These are phyloP conservation scores for Blepharisma undulans DNA, from an alignment of 169 alveolate species.

Conservation along the genomic window DNA sequence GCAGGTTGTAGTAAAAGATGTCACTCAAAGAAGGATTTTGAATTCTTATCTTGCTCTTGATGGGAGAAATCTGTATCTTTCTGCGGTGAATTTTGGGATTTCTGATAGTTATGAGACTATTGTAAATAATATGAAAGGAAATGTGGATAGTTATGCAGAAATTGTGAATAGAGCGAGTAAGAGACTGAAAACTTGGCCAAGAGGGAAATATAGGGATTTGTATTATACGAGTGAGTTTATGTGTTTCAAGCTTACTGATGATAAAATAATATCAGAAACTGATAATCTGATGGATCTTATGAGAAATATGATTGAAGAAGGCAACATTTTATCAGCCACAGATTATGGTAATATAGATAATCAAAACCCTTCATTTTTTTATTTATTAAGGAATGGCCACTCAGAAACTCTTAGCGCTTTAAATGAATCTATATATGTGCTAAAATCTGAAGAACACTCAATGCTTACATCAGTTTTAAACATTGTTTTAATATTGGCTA, in stretches of 20 bases:
- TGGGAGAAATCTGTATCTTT: not conserved
- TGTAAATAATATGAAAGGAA: not conserved
- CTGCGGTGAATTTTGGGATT: not conserved
- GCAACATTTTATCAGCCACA: not conserved
- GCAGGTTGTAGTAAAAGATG: not conserved
- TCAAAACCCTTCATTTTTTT: conserved; percentile 3
- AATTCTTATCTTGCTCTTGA: not conserved
- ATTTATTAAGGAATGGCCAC: conserved; percentile 29
- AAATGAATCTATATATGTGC: not conserved
- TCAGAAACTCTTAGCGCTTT: conserved; percentile 23
- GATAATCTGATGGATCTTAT: conserved; percentile 26
- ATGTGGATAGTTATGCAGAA: not conserved
- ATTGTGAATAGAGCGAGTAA: not conserved
- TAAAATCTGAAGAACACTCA: not conserved
- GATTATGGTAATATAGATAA: not conserved
- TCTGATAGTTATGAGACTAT: not conserved
- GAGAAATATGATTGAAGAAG: not conserved
- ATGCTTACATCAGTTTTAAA: not conserved
- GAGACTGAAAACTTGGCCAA: not conserved
- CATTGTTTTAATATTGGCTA: conserved; percentile 19
- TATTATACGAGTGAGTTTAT: not conserved
- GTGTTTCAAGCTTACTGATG: not conserved
- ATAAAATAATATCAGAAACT: not conserved
- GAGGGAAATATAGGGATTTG: not conserved
- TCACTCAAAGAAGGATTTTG: conserved; percentile 22